Evolutionary conservation across 2,329 filamentous ascomycete species (phyloP), one percentile per base, ranked within the genome.

Genomic region (Dothiorella sarmentorum): DNA sequence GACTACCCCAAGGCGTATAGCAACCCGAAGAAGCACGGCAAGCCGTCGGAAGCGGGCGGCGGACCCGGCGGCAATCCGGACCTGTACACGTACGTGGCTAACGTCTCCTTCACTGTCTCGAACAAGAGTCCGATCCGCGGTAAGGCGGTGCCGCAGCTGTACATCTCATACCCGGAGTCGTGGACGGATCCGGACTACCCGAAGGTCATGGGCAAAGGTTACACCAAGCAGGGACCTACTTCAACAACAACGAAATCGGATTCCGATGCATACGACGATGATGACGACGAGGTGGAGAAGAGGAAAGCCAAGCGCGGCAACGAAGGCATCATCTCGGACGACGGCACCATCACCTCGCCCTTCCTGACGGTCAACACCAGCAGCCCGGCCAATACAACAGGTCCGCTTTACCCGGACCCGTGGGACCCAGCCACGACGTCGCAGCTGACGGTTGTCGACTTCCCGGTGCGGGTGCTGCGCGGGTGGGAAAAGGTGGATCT

Each of bases 31-130:
- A 67, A 75, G 38, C 57, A 53, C n/a, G 27, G n/a, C 18, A 26
- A 45, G 24, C 67, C 66, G 7, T 89, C 86, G n/a, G 77, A 76
- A 0, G 88, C 88, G 0, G 88, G 88, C 33, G 89, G 88, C 37
- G 87, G 80, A 7, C 82, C 86, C 60, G 84, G 83, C 10, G 84
- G 84, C 1, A 79, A 83, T 63, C 70, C 77, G 1, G 79, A 80
- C 22, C 76, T 86, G 20, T 85, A 79, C 76, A 76, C 80, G 7
- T 72, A 70, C 3, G 40, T 57, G 18, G 53, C 74, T 57, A 79
- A 70, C 43, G 75, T 82, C 5, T 72, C 73, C 2, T 75, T 78
- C 2, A 70, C 73, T 0, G 65, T 86, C 7, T 71, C 69, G 26
- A 86, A 86, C 71, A 79, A 76, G 0, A 83, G 83, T 13, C 61